These are phyloP conservation scores for Penicillium verhagenii DNA, from an alignment of 495 filamentous ascomycete genomes.

Conservation along the genomic window DNA sequence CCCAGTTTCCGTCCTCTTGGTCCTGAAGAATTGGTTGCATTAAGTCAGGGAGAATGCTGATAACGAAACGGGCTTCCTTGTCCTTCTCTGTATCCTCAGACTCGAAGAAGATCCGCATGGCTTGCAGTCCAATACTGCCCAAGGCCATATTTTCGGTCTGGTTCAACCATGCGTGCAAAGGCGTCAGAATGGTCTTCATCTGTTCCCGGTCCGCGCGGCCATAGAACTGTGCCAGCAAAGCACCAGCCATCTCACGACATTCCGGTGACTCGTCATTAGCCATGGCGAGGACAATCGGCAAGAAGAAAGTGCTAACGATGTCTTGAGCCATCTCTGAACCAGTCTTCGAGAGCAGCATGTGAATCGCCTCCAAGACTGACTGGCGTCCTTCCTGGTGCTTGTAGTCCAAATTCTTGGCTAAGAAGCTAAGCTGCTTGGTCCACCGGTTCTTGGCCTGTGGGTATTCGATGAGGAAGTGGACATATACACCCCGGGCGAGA, in stretches of 20 bases:
- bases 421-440: conserved; percentile 83
- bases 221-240: conserved; percentile 76
- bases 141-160: conserved; percentile 69
- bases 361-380: conserved; percentile 86
- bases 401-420: conserved; percentile 88
- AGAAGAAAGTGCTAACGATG: conserved; percentile 75
- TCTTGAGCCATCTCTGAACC: conserved; percentile 78
- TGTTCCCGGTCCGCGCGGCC: conserved; percentile 73
- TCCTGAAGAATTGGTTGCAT: conserved; percentile 46
- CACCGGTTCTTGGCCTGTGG: conserved; percentile 86
- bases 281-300: conserved; percentile 80
- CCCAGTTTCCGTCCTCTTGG: conserved; percentile 60
- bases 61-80: conserved; percentile 55
- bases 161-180: conserved; percentile 74
- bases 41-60: conserved; percentile 47
- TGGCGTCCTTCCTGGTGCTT: conserved; percentile 81
- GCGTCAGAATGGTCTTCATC: conserved; percentile 61
- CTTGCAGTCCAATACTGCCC: conserved; percentile 69
- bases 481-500: conserved; percentile 81
- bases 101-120: conserved; percentile 81
- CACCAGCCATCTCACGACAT: conserved; percentile 80
- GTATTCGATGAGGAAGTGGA: conserved; percentile 93
- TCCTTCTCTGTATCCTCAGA: conserved; percentile 58
- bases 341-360: conserved; percentile 79
- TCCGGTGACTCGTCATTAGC: conserved; percentile 84